Base-by-base conservation (phyloP, 169 alveolate species). In the Plasmodium ovale region DNA sequence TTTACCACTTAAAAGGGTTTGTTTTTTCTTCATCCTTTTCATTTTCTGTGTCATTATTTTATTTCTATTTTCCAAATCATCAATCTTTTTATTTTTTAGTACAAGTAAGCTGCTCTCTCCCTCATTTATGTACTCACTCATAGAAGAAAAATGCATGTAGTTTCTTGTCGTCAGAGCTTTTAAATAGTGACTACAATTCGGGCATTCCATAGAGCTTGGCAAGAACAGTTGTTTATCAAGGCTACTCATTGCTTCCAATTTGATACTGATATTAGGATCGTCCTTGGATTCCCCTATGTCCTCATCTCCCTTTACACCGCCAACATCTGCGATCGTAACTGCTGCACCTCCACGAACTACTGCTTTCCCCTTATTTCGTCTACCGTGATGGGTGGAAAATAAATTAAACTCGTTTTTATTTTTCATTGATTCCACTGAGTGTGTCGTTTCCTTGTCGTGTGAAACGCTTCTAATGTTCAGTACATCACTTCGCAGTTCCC, bases 51-150 rank as follows among this genome's bases (percentile, higher is more conserved):
- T 37, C 23, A 74, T 35, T 3, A 25, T 27, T 74, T 60, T 74
- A 51, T 74, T 74, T 51, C 6, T 14, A 60, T 60, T 74, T 60
- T 74, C 88, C 12, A 74, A 64, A 27, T 74, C 68, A 2, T 74
- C 77, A 60, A 74, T 74, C 16, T 74, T 60, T 59, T 74, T 59
- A 59, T 74, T 59, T 60, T 74, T 74, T 19, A 74, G 42, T 60
- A 74, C 58, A 74, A 74, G 88, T 27, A 74, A 31, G 37, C 44
- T 60, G 10, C 51, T 44, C 25, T 74, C 88, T 14, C 88, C 73
- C 14, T 74, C 77, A 53, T 65, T 74, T 33, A 74, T 74, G 19
- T 74, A 74, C 29, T 74, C 74, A 37, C 59, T 51, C 49, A 59
- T 47, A 1, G 56, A 33, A 25, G 68, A 60, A 65, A 74, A 74